Percentiles rank a stretch among this genome's conserved stretches.
phyloP scores from a whole-genome alignment of 1,139 yeast genomes.

The Meyerozyma sp. region DNA sequence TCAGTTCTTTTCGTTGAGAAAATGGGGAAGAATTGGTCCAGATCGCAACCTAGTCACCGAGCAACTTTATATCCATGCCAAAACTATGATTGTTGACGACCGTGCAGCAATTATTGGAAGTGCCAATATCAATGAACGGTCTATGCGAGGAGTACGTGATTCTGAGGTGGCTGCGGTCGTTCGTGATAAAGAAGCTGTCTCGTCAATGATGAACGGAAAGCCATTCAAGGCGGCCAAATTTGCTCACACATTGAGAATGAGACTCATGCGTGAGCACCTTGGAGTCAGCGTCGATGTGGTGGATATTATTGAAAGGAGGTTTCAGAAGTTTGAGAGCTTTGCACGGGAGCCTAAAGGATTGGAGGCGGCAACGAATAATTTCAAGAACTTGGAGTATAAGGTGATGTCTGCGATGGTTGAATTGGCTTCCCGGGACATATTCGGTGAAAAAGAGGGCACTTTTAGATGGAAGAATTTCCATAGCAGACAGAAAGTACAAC shows the following conservation, averaged over 20 bases:
- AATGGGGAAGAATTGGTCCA: conserved; percentile 92
- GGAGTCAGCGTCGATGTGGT: conserved; percentile 89
- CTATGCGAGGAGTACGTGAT: conserved; percentile 90
- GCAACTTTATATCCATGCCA: conserved; percentile 91
- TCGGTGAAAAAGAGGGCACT: conserved; percentile 42
- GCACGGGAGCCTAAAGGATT: conserved; percentile 45
- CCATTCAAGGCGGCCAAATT: conserved; percentile 80
- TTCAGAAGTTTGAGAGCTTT: conserved; percentile 51
- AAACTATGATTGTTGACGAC: conserved; percentile 90
- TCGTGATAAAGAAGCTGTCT: conserved; percentile 73
- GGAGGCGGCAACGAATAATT: conserved; percentile 38
- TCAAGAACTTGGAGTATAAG: conserved; percentile 24
- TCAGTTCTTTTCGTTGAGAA: conserved; percentile 85
- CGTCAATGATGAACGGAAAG: conserved; percentile 75
- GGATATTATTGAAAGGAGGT: conserved; percentile 78
- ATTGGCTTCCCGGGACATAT: conserved; percentile 62
- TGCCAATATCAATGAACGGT: conserved; percentile 93
- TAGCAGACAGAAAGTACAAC: conserved; percentile 8
- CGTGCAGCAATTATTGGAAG: conserved; percentile 91
- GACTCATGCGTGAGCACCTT: conserved; percentile 93
- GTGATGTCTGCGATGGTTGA: conserved; percentile 67
- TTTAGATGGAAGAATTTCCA: conserved; percentile 43
- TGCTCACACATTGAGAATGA: conserved; percentile 82
- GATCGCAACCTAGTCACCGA: conserved; percentile 75
- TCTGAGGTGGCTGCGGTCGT: conserved; percentile 90